Conservation (phyloP, 345 rosid genomes). For the Camelina hispida region DNA sequence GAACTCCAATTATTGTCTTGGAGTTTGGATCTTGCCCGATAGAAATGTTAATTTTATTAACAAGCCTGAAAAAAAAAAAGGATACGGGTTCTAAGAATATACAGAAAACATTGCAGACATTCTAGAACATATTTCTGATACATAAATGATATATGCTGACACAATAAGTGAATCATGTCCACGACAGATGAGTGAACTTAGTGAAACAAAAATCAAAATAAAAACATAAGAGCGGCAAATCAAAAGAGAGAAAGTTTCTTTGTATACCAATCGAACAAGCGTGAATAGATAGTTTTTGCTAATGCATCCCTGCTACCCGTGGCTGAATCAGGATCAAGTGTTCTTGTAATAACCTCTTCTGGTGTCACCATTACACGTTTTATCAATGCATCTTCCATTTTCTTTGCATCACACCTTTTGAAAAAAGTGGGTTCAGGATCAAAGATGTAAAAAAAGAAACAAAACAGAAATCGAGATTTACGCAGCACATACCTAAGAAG, state of each 20-base stretch:
- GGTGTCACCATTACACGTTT: slow-evolving; percentile 99
- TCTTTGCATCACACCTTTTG: slow-evolving; percentile 81
- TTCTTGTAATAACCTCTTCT: slow-evolving; percentile 96
- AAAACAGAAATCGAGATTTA: slow-evolving; percentile 25
- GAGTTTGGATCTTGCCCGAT: slow-evolving; percentile 99
- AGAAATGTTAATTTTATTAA: slow-evolving; percentile 86
- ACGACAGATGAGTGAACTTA: slow-evolving; percentile 10
- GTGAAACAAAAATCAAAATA: slow-evolving; percentile 18
- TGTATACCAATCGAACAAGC: slow-evolving; percentile 93
- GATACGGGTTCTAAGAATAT: slow-evolving; percentile 2
- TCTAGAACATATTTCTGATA: background rate
- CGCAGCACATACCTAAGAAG: slow-evolving; percentile 70
- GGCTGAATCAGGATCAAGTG: slow-evolving; percentile 92
- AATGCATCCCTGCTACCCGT: slow-evolving; percentile 92
- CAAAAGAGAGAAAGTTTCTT: slow-evolving; percentile 30
- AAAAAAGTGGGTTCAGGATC: slow-evolving; percentile 38
- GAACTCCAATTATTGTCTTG: slow-evolving; percentile 91
- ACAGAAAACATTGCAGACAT: slow-evolving; percentile 2
- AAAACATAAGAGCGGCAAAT: slow-evolving; percentile 12
- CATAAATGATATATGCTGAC: slow-evolving; percentile 12
- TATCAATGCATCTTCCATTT: slow-evolving; percentile 92
- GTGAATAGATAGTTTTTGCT: slow-evolving; percentile 94
- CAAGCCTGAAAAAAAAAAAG: slow-evolving; percentile 73
- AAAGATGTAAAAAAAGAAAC: slow-evolving; percentile 22
- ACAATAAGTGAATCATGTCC: slow-evolving; percentile 20